Conservation (phyloP, 805 yeast genomes). For the Barnettozyma sp. region DNA sequence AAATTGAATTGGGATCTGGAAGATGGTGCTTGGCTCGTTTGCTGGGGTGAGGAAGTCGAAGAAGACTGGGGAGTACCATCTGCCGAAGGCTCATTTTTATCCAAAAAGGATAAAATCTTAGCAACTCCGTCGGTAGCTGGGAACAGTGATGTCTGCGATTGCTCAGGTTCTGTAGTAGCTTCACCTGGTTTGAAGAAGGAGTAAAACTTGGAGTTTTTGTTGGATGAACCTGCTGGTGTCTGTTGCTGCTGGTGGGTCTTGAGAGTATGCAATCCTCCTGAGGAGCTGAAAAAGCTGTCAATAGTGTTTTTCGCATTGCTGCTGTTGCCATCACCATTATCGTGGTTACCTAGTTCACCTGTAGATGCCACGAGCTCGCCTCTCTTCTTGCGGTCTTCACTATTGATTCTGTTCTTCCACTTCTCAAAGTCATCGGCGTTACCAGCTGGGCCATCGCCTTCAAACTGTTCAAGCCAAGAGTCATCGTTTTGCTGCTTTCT, state of each 20-base stretch:
- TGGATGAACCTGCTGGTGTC: constrained; percentile 9
- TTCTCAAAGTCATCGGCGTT: constrained; percentile 33
- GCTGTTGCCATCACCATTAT: constrained; percentile 4
- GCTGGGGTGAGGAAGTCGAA: constrained; percentile 8
- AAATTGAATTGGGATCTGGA: constrained; percentile 9
- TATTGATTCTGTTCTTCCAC: constrained; percentile 34
- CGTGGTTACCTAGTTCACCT: constrained; percentile 8
- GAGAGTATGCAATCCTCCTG: constrained; percentile 12
- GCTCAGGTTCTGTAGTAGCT: constrained; percentile 1
- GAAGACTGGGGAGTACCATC: constrained; percentile 9
- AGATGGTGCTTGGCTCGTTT: constrained; percentile 4
- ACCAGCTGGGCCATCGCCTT: constrained; percentile 18
- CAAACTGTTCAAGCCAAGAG: constrained; percentile 17
- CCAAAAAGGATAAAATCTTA: constrained; percentile 22
- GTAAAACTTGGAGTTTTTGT: constrained; percentile 25
- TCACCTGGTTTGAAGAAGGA: constrained; percentile 24
- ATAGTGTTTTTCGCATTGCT: constrained; percentile 16
- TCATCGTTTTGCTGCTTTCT: constrained; percentile 20
- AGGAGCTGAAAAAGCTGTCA: constrained; percentile 20
- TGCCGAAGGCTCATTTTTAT: constrained; percentile 17
- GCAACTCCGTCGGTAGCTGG: constrained; percentile 19
- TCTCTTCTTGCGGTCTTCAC: constrained; percentile 29
- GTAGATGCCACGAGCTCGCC: constrained; percentile 25
- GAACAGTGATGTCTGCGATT: constrained; percentile 2
- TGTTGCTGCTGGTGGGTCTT: constrained; percentile 4